A percentile compares a stretch with the other conserved stretches of the same genome.
Evolutionary conservation across 257 asterid species (phyloP).

Genomic region (Echium plantagineum): DNA sequence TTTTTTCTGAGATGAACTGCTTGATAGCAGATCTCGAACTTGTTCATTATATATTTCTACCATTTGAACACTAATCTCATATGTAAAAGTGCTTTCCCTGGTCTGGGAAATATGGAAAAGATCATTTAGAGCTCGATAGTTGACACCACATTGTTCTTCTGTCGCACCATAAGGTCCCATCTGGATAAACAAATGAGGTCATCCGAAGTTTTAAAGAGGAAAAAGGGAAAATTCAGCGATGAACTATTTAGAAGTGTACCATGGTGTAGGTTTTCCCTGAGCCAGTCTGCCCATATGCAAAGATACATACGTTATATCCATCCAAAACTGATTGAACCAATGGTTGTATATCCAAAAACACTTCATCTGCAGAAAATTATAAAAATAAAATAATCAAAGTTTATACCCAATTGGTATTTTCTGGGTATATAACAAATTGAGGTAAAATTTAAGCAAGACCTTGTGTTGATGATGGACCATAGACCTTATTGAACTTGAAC

Average conservation of each 20-base stretch:
- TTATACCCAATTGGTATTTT: not conserved
- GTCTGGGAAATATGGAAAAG: slow-evolving; percentile 63
- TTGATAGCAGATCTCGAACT: slow-evolving; percentile 87
- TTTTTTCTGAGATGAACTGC: slow-evolving; percentile 52
- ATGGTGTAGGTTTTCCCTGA: slow-evolving; percentile 93
- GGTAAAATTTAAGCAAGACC: slow-evolving; percentile 30
- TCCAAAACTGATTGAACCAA: slow-evolving; percentile 87
- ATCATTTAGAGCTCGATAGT: slow-evolving; percentile 78
- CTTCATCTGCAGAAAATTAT: slow-evolving; percentile 50
- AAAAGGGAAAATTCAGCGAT: not conserved
- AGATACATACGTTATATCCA: slow-evolving; percentile 87
- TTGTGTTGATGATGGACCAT: slow-evolving; percentile 66
- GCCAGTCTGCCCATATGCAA: slow-evolving; percentile 98
- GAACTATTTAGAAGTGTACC: slow-evolving; percentile 27
- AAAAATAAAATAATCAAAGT: slow-evolving; percentile 4
- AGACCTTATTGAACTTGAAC: slow-evolving; percentile 74
- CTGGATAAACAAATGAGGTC: slow-evolving; percentile 26
- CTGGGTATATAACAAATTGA: not conserved
- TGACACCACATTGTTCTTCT: slow-evolving; percentile 91
- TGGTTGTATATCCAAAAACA: slow-evolving; percentile 72
- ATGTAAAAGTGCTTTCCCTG: slow-evolving; percentile 40
- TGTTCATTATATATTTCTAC: slow-evolving; percentile 93
- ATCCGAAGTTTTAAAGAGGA: slow-evolving; percentile 11
- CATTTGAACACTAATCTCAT: slow-evolving; percentile 86
- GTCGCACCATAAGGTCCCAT: slow-evolving; percentile 79